These are phyloP conservation scores for Auricularia cornea DNA, from an alignment of 768 basidiomycete genomes.

Conservation along the genomic window DNA sequence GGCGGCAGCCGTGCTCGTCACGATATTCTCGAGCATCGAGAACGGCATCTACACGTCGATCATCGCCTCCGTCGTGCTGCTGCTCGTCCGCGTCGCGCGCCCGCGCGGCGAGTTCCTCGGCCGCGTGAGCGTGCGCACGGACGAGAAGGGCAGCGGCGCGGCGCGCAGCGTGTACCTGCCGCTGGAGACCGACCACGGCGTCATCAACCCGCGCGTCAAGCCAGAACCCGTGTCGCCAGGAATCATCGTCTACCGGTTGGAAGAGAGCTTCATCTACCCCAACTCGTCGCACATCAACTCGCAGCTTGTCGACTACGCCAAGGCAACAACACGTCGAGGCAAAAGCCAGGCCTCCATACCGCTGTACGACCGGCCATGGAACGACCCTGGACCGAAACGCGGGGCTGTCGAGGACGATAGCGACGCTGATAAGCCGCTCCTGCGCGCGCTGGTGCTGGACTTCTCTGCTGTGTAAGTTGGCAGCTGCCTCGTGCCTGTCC, in stretches of 20 bases:
- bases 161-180: constrained; percentile 81
- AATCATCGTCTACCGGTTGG: constrained; percentile 83
- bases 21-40: constrained; percentile 90
- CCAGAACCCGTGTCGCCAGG: constrained; percentile 78
- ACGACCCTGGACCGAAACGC: constrained; percentile 71
- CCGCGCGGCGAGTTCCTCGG: constrained; percentile 91
- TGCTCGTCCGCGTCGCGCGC: constrained; percentile 79
- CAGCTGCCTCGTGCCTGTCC: constrained; percentile 19
- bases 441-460: constrained; percentile 87
- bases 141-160: constrained; percentile 22
- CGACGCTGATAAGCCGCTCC: constrained; percentile 44
- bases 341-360: constrained; percentile 58
- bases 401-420: constrained; percentile 40
- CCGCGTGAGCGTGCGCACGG: constrained; percentile 53
- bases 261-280: constrained; percentile 85
- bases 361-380: constrained; percentile 81
- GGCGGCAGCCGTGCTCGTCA: constrained; percentile 77
- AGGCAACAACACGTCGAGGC: constrained; percentile 65
- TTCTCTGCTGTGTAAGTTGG: constrained; percentile 61
- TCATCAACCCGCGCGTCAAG: constrained; percentile 61
- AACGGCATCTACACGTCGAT: constrained; percentile 88
- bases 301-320: constrained; percentile 73
- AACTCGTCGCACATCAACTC: constrained; percentile 65
- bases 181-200: constrained; percentile 36
- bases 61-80: constrained; percentile 63